Evolutionary conservation across 768 basidiomycete genomes (phyloP).

Genomic region (Amanita thiersii): DNA sequence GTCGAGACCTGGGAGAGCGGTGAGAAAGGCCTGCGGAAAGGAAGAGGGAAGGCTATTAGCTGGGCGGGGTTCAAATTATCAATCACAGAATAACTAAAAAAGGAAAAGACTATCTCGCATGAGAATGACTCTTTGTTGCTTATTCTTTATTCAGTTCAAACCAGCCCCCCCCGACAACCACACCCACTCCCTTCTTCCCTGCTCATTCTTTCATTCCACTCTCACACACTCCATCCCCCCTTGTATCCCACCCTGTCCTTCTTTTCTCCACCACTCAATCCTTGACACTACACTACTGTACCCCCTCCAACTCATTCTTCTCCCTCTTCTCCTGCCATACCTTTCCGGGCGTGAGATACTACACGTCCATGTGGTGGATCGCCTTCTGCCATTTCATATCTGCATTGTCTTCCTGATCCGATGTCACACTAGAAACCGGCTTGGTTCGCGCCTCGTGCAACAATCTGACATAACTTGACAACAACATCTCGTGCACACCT

Average conservation of each 20-base stretch:
- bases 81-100: no score
- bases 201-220: no score
- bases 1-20: background rate
- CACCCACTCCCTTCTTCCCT: no score
- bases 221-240: no score
- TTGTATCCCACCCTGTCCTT: slow-evolving; percentile 18
- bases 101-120: no score
- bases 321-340: slow-evolving; percentile 16
- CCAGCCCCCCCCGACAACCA: no score
- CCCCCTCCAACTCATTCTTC: slow-evolving; percentile 17
- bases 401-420: slow-evolving; percentile 20
- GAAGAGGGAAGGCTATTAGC: background rate
- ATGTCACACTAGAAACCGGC: slow-evolving; percentile 15
- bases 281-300: slow-evolving; percentile 29
- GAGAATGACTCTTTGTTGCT: no score
- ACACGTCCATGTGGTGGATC: slow-evolving; percentile 25
- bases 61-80: slow-evolving; percentile 1
- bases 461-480: slow-evolving; percentile 35
- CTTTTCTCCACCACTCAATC: slow-evolving; percentile 32
- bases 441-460: slow-evolving; percentile 17
- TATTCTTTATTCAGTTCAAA: no score
- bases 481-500: slow-evolving; percentile 37
- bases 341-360: no score
- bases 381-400: slow-evolving; percentile 13
- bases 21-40: background rate